phyloP scores from a whole-genome alignment of 2,329 filamentous ascomycete species.

The Aspergillus ruber region DNA sequence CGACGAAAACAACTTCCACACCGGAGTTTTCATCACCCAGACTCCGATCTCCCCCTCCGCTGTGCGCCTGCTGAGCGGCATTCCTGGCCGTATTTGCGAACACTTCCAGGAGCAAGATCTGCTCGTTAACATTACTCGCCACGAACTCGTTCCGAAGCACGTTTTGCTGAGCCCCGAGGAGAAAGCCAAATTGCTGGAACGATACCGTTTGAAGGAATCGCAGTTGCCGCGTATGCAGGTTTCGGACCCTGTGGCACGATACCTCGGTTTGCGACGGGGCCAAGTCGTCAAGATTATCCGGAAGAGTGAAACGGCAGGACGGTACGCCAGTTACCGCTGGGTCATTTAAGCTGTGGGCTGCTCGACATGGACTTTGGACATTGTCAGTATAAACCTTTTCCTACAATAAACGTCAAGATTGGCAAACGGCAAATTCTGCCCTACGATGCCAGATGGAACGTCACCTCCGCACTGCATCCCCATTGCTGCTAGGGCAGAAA shows the following conservation, averaged over 20 bases:
- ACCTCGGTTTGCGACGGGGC: slow-evolving; percentile 80
- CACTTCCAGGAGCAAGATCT: slow-evolving; percentile 94
- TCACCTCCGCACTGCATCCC: background rate
- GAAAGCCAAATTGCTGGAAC: slow-evolving; percentile 74
- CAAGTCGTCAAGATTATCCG: slow-evolving; percentile 98
- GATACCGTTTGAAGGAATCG: slow-evolving; percentile 95
- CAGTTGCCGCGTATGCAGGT: slow-evolving; percentile 89
- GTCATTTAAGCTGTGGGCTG: slow-evolving; percentile 34
- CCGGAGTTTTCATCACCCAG: slow-evolving; percentile 82
- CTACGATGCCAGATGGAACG: too few species aligned
- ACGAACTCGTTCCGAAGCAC: slow-evolving; percentile 93
- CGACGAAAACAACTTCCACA: slow-evolving; percentile 72
- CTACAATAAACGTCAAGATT: too few species aligned
- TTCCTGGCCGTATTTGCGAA: slow-evolving; percentile 77
- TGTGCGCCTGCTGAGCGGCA: slow-evolving; percentile 74
- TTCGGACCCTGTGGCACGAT: slow-evolving; percentile 86
- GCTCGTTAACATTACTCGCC: slow-evolving; percentile 95
- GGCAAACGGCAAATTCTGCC: too few species aligned
- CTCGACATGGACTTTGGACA: background rate
- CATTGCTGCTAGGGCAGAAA: background rate
- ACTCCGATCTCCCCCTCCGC: slow-evolving; percentile 78
- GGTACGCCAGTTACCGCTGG: slow-evolving; percentile 92
- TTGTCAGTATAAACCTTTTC: background rate
- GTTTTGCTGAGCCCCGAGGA: slow-evolving; percentile 84
- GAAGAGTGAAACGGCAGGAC: slow-evolving; percentile 87